Evolutionary conservation across 2,329 filamentous ascomycete genomes (phyloP).

Genomic region (Botryosphaeria dothidea): DNA sequence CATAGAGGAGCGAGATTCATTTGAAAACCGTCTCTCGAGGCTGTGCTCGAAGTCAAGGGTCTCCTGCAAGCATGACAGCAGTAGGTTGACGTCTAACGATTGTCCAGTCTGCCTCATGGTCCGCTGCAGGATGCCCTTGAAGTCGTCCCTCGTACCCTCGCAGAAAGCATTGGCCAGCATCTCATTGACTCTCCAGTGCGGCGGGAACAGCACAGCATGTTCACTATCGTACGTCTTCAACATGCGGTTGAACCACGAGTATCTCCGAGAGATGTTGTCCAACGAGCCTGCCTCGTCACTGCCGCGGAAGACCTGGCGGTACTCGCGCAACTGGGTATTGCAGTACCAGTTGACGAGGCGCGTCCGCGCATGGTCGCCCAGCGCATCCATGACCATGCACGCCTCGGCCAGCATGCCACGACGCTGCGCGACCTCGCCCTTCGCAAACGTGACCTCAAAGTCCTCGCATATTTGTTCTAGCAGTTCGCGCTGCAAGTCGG

Average conservation of each 20-base stretch:
- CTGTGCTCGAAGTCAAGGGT: conserved; percentile 96
- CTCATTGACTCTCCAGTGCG: conserved; percentile 87
- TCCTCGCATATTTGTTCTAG: conserved; percentile 99
- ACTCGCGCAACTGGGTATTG: conserved; percentile 94
- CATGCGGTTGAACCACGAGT: conserved; percentile 95
- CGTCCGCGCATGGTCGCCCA: conserved; percentile 82
- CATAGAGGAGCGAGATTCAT: conserved; percentile 73
- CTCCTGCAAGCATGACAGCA: conserved; percentile 88
- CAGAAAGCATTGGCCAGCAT: conserved; percentile 89
- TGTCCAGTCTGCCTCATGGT: conserved; percentile 72
- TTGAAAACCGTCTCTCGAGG: conserved; percentile 80
- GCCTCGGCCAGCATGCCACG: conserved; percentile 77
- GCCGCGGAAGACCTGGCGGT: conserved; percentile 90
- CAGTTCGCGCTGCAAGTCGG: conserved; percentile 87
- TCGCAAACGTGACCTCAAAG: conserved; percentile 93
- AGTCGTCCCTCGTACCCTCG: conserved; percentile 92
- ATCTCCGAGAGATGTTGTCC: conserved; percentile 93
- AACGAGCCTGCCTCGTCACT: conserved; percentile 88
- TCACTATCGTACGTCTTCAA: conserved; percentile 95
- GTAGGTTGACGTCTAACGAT: conserved; percentile 83
- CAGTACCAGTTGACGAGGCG: conserved; percentile 94
- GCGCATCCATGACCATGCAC: conserved; percentile 89
- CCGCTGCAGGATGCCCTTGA: conserved; percentile 85
- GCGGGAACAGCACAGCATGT: conserved; percentile 83
- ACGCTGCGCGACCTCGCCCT: conserved; percentile 73